Percentiles rank a stretch among this genome's conserved stretches.
These are phyloP conservation scores for Mallotus nudiflorus DNA, from an alignment of 345 rosid species.

Conservation along the genomic window DNA sequence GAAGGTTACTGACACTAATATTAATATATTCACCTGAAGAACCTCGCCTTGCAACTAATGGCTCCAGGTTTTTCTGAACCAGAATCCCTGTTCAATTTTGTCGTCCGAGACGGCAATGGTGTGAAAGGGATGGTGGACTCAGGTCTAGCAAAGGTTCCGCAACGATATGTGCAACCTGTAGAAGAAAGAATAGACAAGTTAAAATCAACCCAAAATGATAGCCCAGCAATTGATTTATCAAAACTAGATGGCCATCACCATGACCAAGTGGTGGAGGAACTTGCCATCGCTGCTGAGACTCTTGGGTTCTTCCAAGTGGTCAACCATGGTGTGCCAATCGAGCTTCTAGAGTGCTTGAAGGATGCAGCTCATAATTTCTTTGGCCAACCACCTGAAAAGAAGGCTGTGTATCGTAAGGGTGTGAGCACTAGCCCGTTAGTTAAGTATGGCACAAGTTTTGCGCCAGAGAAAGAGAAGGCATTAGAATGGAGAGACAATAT, in stretches of 20 bases:
- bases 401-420: conserved; percentile 39
- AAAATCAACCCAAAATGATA: conserved; percentile 13
- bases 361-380: conserved; percentile 47
- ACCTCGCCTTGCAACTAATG: background rate
- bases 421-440: conserved; percentile 53
- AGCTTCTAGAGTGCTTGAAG: conserved; percentile 48
- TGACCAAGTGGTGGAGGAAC: conserved; percentile 33
- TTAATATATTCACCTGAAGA: too few relatives aligned
- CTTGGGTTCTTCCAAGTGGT: conserved; percentile 61
- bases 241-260: conserved; percentile 43
- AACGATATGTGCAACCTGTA: conserved; percentile 27
- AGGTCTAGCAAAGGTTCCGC: conserved; percentile 44
- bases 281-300: conserved; percentile 45
- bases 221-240: conserved; percentile 47
- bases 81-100: conserved; percentile 42
- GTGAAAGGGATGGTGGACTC: conserved; percentile 54
- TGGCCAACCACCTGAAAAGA: conserved; percentile 39
- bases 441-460: conserved; percentile 56
- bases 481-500: conserved; percentile 68
- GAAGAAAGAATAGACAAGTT: conserved; percentile 46
- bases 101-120: conserved; percentile 49
- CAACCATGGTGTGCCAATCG: conserved; percentile 51
- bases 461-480: conserved; percentile 56
- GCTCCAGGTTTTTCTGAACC: conserved; percentile 32
- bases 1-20: too few relatives aligned